These are phyloP conservation scores for Cordyceps pruinosa DNA, from an alignment of 2,329 filamentous ascomycete species.

Conservation along the genomic window DNA sequence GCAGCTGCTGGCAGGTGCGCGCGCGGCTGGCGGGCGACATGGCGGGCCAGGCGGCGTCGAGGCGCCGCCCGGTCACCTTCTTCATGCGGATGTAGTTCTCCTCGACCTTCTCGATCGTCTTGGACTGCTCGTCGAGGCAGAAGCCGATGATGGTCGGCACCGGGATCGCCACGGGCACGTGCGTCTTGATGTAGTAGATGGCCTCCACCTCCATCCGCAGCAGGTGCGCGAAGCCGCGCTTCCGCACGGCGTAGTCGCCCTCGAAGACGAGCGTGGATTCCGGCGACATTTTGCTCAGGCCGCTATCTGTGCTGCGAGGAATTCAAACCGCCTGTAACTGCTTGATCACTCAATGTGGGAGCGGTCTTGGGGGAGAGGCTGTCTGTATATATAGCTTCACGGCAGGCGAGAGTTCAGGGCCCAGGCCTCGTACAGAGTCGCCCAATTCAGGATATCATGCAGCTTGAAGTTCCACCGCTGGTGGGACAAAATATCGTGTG, in stretches of 20 bases:
- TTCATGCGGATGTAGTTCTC: constrained; percentile 16
- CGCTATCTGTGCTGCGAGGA: neutral
- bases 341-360: neutral
- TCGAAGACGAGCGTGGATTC: neutral
- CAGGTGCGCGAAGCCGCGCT: neutral
- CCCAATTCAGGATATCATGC: neutral
- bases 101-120: neutral
- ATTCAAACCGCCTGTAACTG: neutral
- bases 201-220: constrained; percentile 13
- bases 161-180: constrained; percentile 4
- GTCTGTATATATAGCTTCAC: neutral
- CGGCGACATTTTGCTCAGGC: neutral
- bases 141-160: constrained; percentile 8
- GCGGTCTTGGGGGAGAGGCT: neutral
- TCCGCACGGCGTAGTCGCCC: neutral
- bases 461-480: neutral
- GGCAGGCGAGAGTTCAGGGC: neutral
- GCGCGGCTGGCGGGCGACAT: constrained; percentile 10
- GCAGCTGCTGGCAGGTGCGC: constrained; percentile 11
- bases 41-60: constrained; percentile 14
- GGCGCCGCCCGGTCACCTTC: constrained; percentile 9
- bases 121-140: constrained; percentile 8
- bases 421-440: neutral
- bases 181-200: constrained; percentile 12
- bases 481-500: neutral